Evolutionary conservation across 2,329 filamentous ascomycete species (phyloP).

Genomic region (Pestalotiopsis sp.): DNA sequence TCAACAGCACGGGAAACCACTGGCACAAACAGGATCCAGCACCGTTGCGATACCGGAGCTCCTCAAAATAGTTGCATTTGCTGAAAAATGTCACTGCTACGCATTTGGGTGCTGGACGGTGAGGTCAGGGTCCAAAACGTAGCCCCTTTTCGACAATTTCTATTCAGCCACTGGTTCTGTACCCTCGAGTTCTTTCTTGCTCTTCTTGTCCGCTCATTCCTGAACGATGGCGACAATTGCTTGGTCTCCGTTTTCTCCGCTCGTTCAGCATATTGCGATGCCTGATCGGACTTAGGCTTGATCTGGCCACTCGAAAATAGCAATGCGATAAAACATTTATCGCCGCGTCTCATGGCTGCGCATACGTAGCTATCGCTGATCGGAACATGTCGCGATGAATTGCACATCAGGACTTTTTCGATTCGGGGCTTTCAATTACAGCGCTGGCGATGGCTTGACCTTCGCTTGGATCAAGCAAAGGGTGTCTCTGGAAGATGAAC

Average conservation of each 20-base stretch:
- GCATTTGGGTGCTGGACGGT: too few species aligned
- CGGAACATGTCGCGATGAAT: background rate
- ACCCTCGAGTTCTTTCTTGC: background rate
- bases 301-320: background rate
- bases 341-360: background rate
- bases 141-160: background rate
- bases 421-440: background rate
- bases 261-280: background rate
- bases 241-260: background rate
- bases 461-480: background rate
- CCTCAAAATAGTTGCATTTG: too few species aligned
- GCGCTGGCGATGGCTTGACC: background rate
- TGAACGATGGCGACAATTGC: background rate
- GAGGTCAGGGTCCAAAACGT: background rate
- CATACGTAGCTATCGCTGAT: background rate
- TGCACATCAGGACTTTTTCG: background rate
- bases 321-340: background rate
- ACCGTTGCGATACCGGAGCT: too few species aligned
- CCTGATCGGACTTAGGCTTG: too few species aligned
- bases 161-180: background rate
- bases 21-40: too few species aligned
- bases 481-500: background rate
- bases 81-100: too few species aligned
- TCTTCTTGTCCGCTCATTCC: background rate
- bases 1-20: too few species aligned